Percentiles rank a stretch among this genome's conserved stretches.
These are phyloP conservation scores for Solanum pennellii DNA, from an alignment of 257 asterid genomes.

Conservation along the genomic window DNA sequence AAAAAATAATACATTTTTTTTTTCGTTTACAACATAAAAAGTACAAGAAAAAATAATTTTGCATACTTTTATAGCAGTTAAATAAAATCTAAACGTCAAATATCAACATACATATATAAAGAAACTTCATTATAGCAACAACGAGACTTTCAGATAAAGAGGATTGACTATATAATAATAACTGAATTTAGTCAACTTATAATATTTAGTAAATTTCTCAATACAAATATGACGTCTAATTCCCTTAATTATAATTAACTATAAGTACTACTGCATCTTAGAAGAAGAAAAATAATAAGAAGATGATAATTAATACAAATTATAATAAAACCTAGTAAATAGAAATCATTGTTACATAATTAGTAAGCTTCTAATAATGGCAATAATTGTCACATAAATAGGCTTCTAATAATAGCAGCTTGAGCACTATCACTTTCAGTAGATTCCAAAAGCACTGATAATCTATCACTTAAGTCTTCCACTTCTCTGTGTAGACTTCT, in stretches of 20 bases:
- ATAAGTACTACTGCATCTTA: background rate
- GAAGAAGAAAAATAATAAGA: background rate
- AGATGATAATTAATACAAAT: background rate
- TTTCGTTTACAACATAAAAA: background rate
- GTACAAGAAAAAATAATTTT: background rate
- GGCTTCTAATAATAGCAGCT: conserved; percentile 88
- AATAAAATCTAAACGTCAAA: no score
- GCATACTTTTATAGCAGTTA: background rate
- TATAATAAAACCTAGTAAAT: background rate
- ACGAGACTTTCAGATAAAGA: background rate
- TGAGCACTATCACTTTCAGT: conserved; percentile 71
- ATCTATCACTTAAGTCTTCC: conserved; percentile 72
- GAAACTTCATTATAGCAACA: background rate
- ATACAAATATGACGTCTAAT: background rate
- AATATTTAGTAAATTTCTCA: background rate
- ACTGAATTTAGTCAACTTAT: background rate
- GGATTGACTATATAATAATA: background rate
- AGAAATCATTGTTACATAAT: conserved; percentile 29
- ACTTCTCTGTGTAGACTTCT: conserved; percentile 79
- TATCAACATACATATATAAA: no score
- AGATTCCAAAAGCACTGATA: conserved; percentile 72
- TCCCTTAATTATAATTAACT: background rate
- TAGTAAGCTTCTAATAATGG: background rate
- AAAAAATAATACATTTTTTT: no score
- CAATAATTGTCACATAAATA: conserved; percentile 42